Evolutionary conservation across 805 yeast genomes (phyloP).

Genomic region (Myxozyma kluyveri): DNA sequence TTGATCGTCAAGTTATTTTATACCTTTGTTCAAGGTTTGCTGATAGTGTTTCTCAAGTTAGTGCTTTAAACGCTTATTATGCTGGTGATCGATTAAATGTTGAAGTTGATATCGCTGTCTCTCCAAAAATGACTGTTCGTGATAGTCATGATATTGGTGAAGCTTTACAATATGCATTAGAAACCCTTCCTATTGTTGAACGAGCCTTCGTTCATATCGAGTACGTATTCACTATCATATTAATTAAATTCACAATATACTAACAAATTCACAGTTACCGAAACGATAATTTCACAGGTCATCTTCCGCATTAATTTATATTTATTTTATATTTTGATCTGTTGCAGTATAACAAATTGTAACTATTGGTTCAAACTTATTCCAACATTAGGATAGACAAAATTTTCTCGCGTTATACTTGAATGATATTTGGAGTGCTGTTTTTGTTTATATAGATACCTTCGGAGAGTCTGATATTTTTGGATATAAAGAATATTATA

Average conservation of each 20-base stretch:
- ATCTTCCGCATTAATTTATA: constrained; percentile 8
- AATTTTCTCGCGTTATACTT: no score
- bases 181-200: constrained; percentile 72
- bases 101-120: constrained; percentile 69
- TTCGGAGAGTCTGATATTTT: no score
- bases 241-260: background rate
- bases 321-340: no score
- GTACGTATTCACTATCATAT: constrained; percentile 36
- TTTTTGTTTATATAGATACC: no score
- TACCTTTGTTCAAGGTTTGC: constrained; percentile 70
- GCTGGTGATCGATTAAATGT: constrained; percentile 75
- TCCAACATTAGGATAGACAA: no score
- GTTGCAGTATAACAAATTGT: no score
- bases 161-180: constrained; percentile 75
- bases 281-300: constrained; percentile 14
- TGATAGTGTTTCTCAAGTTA: constrained; percentile 59
- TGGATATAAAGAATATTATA: no score
- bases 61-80: constrained; percentile 68
- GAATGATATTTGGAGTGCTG: no score
- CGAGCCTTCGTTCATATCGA: constrained; percentile 81
- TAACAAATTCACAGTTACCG: constrained; percentile 10
- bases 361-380: no score
- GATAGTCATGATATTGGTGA: constrained; percentile 81
- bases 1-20: constrained; percentile 62
- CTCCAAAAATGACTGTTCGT: constrained; percentile 50